Base-by-base conservation (phyloP, 108 stramenopile genomes). In the Cyclotella sp. region DNA sequence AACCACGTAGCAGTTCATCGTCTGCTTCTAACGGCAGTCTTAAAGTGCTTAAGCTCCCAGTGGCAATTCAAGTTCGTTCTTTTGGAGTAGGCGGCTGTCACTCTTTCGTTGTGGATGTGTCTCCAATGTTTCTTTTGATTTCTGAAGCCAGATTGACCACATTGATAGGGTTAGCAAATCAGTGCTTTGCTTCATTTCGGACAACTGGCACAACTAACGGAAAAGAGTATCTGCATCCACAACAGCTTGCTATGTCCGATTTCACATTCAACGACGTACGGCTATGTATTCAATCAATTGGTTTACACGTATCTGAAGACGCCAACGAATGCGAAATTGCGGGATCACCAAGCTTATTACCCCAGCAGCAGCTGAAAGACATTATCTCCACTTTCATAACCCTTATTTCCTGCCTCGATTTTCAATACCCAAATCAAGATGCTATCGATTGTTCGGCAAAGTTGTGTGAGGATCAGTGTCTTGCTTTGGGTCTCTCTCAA, bases 351-450 rank as follows among this genome's bases (percentile, higher is more conserved):
- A 49, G 6, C 6, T 49, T 49, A 14, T 46, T 53, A 46, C 45
- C 65, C 26, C 67, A 52, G 43, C 6, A 47, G 13, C 52, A 54
- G 45, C 16, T 90, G 72, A 73, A 88, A 82, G 86, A 86, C 39
- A 77, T 46, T 39, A 59, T 91, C 30, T 42, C 77, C 7, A 74
- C 77, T 14, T 94, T 83, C 72, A 41, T 91, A 9, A 83, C 80
- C 22, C 65, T 87, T 39, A 68, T 87, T 19, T 77, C 90, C 0
- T 90, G 79, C 61, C 86, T 91, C 43, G 93, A 94, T 68, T 66
- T 88, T 13, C 72, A 79, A 19, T 75, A 81, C 18, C 84, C 90
- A 10, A 84, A 85, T 54, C 78, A 86, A 77, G 83, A 89, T 67
- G 86, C 85, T 40, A 61, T 90, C 9, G 79, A 80, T 16, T 88